Base-by-base conservation (phyloP, 78 protist genomes). In the Dictyostelium purpureum region DNA sequence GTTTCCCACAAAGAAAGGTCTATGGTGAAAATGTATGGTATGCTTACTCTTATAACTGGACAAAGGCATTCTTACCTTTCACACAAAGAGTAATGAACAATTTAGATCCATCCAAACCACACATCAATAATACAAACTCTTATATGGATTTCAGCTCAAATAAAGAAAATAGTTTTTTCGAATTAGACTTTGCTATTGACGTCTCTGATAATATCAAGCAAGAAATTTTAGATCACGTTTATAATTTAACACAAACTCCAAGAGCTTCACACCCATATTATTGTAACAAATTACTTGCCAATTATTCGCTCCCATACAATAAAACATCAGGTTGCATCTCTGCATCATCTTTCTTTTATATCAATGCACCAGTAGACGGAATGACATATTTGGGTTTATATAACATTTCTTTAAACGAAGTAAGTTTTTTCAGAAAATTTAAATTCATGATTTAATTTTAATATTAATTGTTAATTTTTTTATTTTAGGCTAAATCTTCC, bases 11-110 rank as follows among this genome's bases (percentile, higher is more conserved):
- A 28, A 5, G 54, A 9, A 49, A 74, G 42, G 67, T 85, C 2
- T 85, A 51, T 73, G 92, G 92, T 61, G 80, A 70, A 7, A 37
- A 57, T 16, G 65, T 85, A 11, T 28, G 33, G 6, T 59, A 33
- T 18, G 33, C 67, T 47, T 85, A 71, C 59, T 14, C 77, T 9
- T 56, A 18, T 4, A 73, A 85, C 57, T 85, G 92, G 92, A 61
- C 92, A 4, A 69, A 69, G n/a, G n/a, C 35, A 21, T 69, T 40
- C 31, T 69, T 42, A 24, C 56, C 76, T 0, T n/a, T 42, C 51
- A 51, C 76, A 11, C 37, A 45, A 19, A 18, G 14, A 0, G 76
- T 69, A 10, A 10, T 12, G 2, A 40, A 69, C 33, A 40, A 51
- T 38, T 12, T 10, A 31, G 54, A 21, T 0, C 47, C 47, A 2